These are phyloP conservation scores for Chalciporus sphaerocephalus DNA, from an alignment of 768 basidiomycete species.

Conservation along the genomic window DNA sequence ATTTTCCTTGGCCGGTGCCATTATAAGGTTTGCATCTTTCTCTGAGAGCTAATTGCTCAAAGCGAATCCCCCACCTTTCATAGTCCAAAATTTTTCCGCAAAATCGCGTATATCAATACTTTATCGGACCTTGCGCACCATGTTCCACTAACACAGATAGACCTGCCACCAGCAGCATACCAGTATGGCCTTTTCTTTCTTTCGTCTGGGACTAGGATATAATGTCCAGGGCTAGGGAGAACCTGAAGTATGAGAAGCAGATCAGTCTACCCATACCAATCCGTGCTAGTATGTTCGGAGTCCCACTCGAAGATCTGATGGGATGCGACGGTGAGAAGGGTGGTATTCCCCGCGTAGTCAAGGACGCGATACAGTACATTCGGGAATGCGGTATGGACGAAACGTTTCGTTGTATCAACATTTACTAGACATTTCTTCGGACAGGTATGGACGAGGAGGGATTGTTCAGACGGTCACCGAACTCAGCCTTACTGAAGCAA, in stretches of 20 bases:
- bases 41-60: not conserved
- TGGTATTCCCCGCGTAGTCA: conserved; percentile 75
- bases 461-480: conserved; percentile 78
- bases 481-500: conserved; percentile 61
- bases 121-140: conserved; percentile 72
- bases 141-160: conserved; percentile 83
- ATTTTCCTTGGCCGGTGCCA: conserved; percentile 81
- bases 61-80: not conserved
- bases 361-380: conserved; percentile 68
- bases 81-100: conserved; percentile 88
- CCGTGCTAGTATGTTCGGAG: conserved; percentile 68
- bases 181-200: conserved; percentile 47
- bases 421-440: not conserved
- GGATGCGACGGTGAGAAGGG: conserved; percentile 80
- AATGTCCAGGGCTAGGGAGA: conserved; percentile 52
- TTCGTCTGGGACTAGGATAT: not conserved
- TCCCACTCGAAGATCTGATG: conserved; percentile 80
- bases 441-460: conserved; percentile 67
- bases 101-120: conserved; percentile 71
- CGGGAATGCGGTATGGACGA: conserved; percentile 46
- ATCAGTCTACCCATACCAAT: conserved; percentile 62
- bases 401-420: not conserved
- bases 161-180: conserved; percentile 79
- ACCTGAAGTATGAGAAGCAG: conserved; percentile 65
- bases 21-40: conserved; percentile 60